A percentile compares a stretch with the other conserved stretches of the same genome.
phyloP scores from a whole-genome alignment of 176 grass and related monocot genomes.

The Zea mays region DNA sequence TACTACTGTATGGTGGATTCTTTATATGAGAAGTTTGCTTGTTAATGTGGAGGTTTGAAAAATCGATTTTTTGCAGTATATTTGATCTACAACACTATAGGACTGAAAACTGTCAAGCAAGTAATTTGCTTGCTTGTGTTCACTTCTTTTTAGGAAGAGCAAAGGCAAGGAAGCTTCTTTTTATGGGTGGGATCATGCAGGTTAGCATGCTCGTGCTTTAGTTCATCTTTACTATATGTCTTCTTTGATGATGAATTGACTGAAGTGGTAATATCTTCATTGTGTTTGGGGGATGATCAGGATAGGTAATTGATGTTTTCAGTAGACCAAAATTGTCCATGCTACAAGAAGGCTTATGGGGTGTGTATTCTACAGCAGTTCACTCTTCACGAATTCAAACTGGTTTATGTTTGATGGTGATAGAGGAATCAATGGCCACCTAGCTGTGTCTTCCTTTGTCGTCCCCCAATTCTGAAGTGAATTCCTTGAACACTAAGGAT shows the following conservation, averaged over 20 bases:
- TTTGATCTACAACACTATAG: conserved; percentile 27
- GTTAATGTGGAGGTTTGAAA: not conserved
- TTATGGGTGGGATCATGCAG: conserved; percentile 32
- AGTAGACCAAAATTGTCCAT: not conserved
- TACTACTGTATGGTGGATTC: not conserved
- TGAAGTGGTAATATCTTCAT: conserved; percentile 83
- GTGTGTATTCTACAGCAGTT: conserved; percentile 42
- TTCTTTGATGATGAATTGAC: conserved; percentile 84
- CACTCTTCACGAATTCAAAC: conserved; percentile 76
- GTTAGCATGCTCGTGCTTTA: not conserved
- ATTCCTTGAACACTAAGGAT: conserved; percentile 17
- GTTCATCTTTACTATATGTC: conserved; percentile 32
- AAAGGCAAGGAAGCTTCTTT: conserved; percentile 1
- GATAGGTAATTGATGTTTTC: conserved; percentile 49
- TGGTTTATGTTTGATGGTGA: conserved; percentile 90
- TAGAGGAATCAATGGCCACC: conserved; percentile 51
- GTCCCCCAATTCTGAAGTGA: conserved; percentile 50
- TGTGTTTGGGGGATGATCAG: conserved; percentile 69
- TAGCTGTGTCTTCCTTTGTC: conserved; percentile 53
- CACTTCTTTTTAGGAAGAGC: conserved; percentile 44
- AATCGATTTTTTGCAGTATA: not conserved
- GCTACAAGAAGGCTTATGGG: conserved; percentile 28
- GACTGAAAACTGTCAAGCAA: conserved; percentile 23
- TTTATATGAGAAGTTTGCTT: conserved; percentile 22
- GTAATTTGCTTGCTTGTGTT: conserved; percentile 31